Percentiles rank a stretch among this genome's conserved stretches.
Conservation (phyloP, 495 filamentous ascomycete species). For the Podospora fimiseda region DNA sequence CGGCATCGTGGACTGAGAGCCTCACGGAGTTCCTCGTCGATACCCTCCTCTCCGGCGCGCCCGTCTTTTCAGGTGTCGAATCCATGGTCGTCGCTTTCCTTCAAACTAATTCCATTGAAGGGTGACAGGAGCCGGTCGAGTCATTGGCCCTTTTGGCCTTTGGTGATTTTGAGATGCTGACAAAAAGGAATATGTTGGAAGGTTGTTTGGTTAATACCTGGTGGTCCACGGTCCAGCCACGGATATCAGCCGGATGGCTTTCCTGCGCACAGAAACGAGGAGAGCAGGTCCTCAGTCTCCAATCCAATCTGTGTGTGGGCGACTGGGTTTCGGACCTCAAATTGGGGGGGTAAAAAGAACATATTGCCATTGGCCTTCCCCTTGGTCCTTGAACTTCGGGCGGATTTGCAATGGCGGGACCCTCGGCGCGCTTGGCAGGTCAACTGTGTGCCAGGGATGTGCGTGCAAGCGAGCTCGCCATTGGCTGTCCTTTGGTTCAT, state of each 20-base stretch:
- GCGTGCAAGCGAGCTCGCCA: not conserved
- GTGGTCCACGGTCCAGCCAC: conserved; percentile 1
- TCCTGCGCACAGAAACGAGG: conserved; percentile 10
- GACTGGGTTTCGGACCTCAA: conserved; percentile 25
- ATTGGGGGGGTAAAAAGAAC: conserved; percentile 10
- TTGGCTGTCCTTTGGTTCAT: conserved; percentile 4
- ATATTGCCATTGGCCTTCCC: conserved; percentile 15
- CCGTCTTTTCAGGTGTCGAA: conserved; percentile 24
- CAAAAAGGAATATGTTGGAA: too few species aligned
- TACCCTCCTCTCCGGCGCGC: conserved; percentile 29
- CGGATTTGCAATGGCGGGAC: conserved; percentile 8
- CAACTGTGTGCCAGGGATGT: conserved; percentile 7
- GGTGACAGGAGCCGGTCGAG: conserved; percentile 15
- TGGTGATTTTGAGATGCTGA: too few species aligned
- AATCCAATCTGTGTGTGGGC: conserved; percentile 11
- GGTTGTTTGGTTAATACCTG: not conserved
- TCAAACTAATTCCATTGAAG: too few species aligned
- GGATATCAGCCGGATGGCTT: conserved; percentile 23
- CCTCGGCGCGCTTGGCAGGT: conserved; percentile 11
- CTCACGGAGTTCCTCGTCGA: conserved; percentile 32
- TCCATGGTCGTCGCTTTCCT: conserved; percentile 40
- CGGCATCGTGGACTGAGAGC: conserved; percentile 19
- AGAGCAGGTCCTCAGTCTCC: conserved; percentile 16
- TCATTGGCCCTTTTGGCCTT: conserved; percentile 19
- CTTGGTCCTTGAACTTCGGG: not conserved